A percentile compares a stretch with the other conserved stretches of the same genome.
These are phyloP conservation scores for Epichloe hybrida DNA, from an alignment of 2,329 filamentous ascomycete genomes.

Conservation along the genomic window DNA sequence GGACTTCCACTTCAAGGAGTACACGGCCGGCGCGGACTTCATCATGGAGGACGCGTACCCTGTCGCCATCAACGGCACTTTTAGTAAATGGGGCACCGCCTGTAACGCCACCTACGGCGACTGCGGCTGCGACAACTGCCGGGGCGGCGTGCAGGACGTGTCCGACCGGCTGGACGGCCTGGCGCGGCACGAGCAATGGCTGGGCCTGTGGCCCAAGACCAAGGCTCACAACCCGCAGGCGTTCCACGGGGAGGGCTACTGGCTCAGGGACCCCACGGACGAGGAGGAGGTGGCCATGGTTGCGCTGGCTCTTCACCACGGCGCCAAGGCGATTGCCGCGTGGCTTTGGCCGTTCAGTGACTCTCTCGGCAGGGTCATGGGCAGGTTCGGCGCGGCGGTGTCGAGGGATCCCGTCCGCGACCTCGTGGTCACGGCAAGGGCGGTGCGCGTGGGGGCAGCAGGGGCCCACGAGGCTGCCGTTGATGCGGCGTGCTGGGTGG, in stretches of 20 bases:
- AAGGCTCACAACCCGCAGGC: constrained; percentile 32
- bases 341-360: constrained; percentile 32
- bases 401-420: constrained; percentile 22
- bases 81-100: constrained; percentile 39
- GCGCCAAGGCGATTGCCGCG: constrained; percentile 27
- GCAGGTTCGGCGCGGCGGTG: constrained; percentile 25
- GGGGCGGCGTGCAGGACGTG: constrained; percentile 39
- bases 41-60: constrained; percentile 49
- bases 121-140: constrained; percentile 50
- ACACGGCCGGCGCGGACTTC: constrained; percentile 41
- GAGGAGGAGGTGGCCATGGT: constrained; percentile 32
- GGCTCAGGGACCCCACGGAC: constrained; percentile 29
- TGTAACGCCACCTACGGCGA: constrained; percentile 47
- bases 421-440: constrained; percentile 21
- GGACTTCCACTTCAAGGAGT: constrained; percentile 45
- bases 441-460: constrained; percentile 5
- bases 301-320: constrained; percentile 30
- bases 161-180: constrained; percentile 25
- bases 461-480: constrained; percentile 5
- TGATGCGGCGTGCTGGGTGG: constrained; percentile 13
- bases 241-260: constrained; percentile 34
- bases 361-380: constrained; percentile 23
- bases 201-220: constrained; percentile 29
- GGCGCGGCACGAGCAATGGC: constrained; percentile 23
- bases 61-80: constrained; percentile 41